Base-by-base conservation (phyloP, 768 basidiomycete genomes). In the Vararia minispora region DNA sequence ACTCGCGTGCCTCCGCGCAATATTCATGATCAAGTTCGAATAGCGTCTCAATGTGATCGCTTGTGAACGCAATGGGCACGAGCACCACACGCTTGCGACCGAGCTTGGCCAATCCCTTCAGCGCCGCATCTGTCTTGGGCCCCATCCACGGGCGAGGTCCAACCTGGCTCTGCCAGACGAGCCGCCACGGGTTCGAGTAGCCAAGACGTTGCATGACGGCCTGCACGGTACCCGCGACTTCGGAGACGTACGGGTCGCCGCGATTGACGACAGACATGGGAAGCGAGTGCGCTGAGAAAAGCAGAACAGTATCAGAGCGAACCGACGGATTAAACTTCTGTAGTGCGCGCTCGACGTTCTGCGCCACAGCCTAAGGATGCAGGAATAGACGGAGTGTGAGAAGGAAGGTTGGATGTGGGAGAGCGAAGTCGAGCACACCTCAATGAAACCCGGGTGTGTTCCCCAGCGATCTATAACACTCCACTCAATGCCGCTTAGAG, bases 211-310 rank as follows among this genome's bases (percentile, higher is more conserved):
- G 69, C 92, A 99, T 98, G 41, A 98, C 90, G 23, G 89, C 84
- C 28, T 82, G 74, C 6, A 98, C 95, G 11, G 91, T 80, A 12
- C 91, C 85, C 13, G 91, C 87, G 24, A 99, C 95, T 61, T 99
- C 95, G 26, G 88, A 66, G 25, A 95, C 68, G 62, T 99, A 98
- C 8, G 95, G 94, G 62, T 99, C 95, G 28, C 95, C 95, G 50
- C 95, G 89, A 66, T 98, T 97, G 45, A 98, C 90, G 46, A 98
- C 88, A 5, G 90, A 92, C 79, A 99, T 88, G 20, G 95, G 95
- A 28, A 99, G 65, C 6, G 95, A 98, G 53, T 99, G 95, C 3
- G 95, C 95, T 1, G 94, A 97, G 64, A 98, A 98, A 39, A 98
- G 69, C 24, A 99, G 58, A 14, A 94, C 84, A 10, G 77, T 78